A percentile compares a stretch with the other conserved stretches of the same genome.
These are phyloP conservation scores for Paecilomyces sp. DNA, from an alignment of 2,329 filamentous ascomycete species.

Conservation along the genomic window DNA sequence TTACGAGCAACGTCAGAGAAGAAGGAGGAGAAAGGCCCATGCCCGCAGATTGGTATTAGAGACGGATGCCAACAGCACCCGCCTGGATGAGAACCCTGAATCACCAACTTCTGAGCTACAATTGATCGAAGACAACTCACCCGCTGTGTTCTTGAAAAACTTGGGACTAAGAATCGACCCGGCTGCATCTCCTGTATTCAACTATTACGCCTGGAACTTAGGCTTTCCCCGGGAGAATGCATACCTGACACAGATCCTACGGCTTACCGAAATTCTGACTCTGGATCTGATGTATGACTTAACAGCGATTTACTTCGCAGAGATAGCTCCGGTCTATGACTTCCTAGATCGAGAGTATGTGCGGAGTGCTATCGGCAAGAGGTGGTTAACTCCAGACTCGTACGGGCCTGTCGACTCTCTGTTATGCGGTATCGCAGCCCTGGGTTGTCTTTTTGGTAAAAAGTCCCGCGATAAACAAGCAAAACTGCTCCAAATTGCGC, in stretches of 20 bases:
- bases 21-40: background rate
- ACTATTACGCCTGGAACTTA: background rate
- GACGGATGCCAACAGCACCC: background rate
- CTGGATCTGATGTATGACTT: background rate
- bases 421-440: constrained; percentile 9
- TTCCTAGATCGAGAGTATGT: constrained; percentile 6
- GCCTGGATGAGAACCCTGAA: background rate
- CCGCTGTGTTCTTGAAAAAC: background rate
- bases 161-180: background rate
- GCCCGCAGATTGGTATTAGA: background rate
- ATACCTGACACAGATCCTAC: background rate
- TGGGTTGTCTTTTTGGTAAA: constrained; percentile 5
- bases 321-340: constrained; percentile 8
- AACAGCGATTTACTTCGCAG: constrained; percentile 1
- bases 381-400: constrained; percentile 1
- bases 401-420: constrained; percentile 1
- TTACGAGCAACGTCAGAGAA: background rate
- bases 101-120: background rate
- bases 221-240: background rate
- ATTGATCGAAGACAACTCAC: background rate
- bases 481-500: constrained; percentile 3
- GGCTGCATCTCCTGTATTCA: background rate
- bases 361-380: background rate
- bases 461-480: background rate
- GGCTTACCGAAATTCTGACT: constrained; percentile 2